Percentiles rank a stretch among this genome's conserved stretches.
phyloP scores from a whole-genome alignment of 1,284 basidiomycete species.

The Malassezia sympodialis region DNA sequence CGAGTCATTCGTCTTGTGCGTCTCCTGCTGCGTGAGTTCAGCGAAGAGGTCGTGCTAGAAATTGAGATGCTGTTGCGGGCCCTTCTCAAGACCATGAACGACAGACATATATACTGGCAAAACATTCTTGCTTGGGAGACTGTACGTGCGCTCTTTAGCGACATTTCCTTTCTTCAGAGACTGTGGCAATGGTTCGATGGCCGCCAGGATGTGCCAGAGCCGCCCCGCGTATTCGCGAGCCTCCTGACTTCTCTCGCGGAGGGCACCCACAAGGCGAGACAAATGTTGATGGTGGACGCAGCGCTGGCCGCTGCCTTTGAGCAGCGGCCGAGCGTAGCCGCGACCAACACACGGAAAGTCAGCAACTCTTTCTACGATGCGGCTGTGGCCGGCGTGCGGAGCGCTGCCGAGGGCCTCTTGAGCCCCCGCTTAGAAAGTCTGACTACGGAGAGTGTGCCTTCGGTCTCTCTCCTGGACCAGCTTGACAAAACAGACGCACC shows the following conservation, averaged over 20 bases:
- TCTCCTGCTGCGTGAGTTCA: conserved; percentile 82
- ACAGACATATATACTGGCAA: conserved; percentile 27
- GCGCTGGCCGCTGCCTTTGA: conserved; percentile 15
- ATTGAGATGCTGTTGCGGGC: conserved; percentile 46
- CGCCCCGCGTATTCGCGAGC: conserved; percentile 27
- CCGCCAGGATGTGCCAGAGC: background rate
- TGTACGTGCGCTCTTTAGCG: conserved; percentile 33
- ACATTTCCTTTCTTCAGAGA: conserved; percentile 33
- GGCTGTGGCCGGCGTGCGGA: conserved; percentile 23
- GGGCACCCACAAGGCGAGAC: conserved; percentile 21
- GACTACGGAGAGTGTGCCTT: conserved; percentile 25
- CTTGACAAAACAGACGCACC: conserved; percentile 71
- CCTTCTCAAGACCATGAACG: conserved; percentile 23
- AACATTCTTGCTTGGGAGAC: conserved; percentile 42
- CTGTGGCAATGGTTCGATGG: conserved; percentile 33
- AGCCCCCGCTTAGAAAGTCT: conserved; percentile 22
- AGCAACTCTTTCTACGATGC: conserved; percentile 36
- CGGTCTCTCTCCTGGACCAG: conserved; percentile 41
- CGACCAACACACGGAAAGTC: conserved; percentile 13
- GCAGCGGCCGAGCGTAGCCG: conserved; percentile 17
- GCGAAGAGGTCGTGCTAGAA: conserved; percentile 54
- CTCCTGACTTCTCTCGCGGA: conserved; percentile 27
- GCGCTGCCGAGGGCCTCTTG: conserved; percentile 16
- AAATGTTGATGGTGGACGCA: conserved; percentile 18
- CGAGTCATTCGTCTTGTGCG: conserved; percentile 86